Evolutionary conservation across 176 grass and related monocot species (phyloP).

Genomic region (Otatea glauca): DNA sequence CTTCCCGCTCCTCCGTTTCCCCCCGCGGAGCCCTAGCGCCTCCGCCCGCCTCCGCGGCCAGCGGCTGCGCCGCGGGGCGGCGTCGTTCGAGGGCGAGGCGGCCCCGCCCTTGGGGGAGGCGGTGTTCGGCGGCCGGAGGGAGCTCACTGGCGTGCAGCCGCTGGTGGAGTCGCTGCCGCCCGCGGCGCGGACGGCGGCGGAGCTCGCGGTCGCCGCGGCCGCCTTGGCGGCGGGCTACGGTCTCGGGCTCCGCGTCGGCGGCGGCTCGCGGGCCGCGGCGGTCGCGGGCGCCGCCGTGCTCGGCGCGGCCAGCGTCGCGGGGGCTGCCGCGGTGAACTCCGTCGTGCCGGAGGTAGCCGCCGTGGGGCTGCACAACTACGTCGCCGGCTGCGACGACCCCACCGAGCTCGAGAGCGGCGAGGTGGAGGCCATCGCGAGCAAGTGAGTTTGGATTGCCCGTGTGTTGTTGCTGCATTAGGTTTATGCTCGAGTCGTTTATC

Average conservation of each 20-base stretch:
- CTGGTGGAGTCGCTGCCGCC: slow-evolving; percentile 66
- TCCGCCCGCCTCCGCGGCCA: slow-evolving; percentile 25
- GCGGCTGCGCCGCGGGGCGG: slow-evolving; percentile 7
- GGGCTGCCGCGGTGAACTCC: slow-evolving; percentile 68
- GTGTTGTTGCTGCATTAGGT: neutral
- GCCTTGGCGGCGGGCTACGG: slow-evolving; percentile 70
- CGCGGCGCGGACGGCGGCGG: slow-evolving; percentile 64
- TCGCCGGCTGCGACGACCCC: slow-evolving; percentile 72
- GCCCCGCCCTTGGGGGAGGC: neutral
- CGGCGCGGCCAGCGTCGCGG: slow-evolving; percentile 57
- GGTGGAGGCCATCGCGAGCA: slow-evolving; percentile 70
- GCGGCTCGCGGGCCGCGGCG: slow-evolving; percentile 46
- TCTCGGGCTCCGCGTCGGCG: slow-evolving; percentile 61
- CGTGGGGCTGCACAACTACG: slow-evolving; percentile 80
- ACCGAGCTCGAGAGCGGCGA: slow-evolving; percentile 60
- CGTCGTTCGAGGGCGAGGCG: slow-evolving; percentile 6
- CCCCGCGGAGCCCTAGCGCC: slow-evolving; percentile 29
- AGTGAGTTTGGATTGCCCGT: slow-evolving; percentile 54
- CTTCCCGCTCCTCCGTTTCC: slow-evolving; percentile 51
- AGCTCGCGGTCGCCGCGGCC: slow-evolving; percentile 57
- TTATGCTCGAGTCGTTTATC: neutral
- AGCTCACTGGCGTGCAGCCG: slow-evolving; percentile 68
- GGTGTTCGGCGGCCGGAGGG: slow-evolving; percentile 63
- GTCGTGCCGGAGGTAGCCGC: slow-evolving; percentile 83
- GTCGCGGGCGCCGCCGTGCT: slow-evolving; percentile 64